These are phyloP conservation scores for Chaetomiaceae sp. DNA, from an alignment of 2,329 filamentous ascomycete genomes.

Conservation along the genomic window DNA sequence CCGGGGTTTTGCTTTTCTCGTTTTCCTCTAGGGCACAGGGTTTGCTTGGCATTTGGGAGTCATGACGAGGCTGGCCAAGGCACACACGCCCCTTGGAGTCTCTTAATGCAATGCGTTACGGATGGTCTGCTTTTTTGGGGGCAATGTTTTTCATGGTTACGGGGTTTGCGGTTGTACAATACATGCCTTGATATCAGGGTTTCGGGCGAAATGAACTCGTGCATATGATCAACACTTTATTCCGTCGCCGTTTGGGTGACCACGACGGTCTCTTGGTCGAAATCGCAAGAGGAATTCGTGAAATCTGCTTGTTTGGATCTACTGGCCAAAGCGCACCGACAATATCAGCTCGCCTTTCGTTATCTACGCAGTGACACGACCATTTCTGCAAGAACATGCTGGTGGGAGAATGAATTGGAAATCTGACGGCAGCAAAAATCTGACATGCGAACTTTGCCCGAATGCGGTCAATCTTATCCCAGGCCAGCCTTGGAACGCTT, in stretches of 20 bases:
- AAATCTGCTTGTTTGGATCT: too few species aligned
- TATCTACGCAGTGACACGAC: too few species aligned
- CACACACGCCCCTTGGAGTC: conserved; percentile 47
- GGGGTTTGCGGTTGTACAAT: conserved; percentile 71
- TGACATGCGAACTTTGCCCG: neutral
- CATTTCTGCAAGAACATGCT: too few species aligned
- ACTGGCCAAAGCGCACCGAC: too few species aligned
- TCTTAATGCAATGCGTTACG: conserved; percentile 75
- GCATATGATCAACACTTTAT: conserved; percentile 46
- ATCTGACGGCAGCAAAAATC: neutral
- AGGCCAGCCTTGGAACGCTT: conserved; percentile 83
- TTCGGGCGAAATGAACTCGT: conserved; percentile 59
- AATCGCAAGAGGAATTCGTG: too few species aligned
- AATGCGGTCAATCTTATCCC: conserved; percentile 43
- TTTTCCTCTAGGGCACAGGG: conserved; percentile 55
- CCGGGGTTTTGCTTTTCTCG: conserved; percentile 38
- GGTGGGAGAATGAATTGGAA: too few species aligned
- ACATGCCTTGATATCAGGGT: conserved; percentile 57
- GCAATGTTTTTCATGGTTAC: conserved; percentile 64
- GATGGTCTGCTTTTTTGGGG: conserved; percentile 59
- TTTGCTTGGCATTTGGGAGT: conserved; percentile 55
- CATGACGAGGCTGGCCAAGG: conserved; percentile 52
- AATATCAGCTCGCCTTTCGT: too few species aligned
- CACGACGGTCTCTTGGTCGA: too few species aligned
- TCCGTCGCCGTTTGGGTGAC: too few species aligned